Evolutionary conservation across 78 protist species (phyloP), one percentile per base, ranked within the genome.

Genomic region (Dictyostelium capitatum): DNA sequence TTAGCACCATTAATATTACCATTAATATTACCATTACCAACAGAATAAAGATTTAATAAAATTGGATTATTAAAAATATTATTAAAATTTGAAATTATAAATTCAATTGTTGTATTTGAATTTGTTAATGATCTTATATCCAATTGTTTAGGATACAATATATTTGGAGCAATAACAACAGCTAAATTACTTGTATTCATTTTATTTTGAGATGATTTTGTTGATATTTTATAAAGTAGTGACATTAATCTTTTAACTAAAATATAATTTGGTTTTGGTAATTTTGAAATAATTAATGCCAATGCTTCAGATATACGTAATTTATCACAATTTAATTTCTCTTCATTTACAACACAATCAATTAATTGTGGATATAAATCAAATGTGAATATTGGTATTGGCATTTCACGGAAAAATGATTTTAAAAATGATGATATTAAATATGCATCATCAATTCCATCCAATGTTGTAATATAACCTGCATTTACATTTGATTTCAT

Each of bases 101-200:
- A 87, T 46, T 87, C 93, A 19, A 87, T 28, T 9, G 93, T 64
- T 23, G 85, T 64, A 65, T 87, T 87, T 59, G 84, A 41, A 30
- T 87, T 62, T 47, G 84, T 64, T 20, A 87, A 75, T 1, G 93
- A 28, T 64, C 70, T 67, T 1, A 87, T 87, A 77, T 87, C 84
- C n/a, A 87, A 64, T 17, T 50, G 12, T n/a, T 72, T 65, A 12
- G 93, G 93, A 50, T 87, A 87, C 9, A 87, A 57, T 6, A 87
- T 79, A 64, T 87, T 87, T 46, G 93, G 93, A 4, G 93, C 93
- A 0, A 87, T 50, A 7, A 79, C 83, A 0, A 87, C 84, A 0
- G 93, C 83, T 9, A 87, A 53, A 37, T 87, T 87, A n/a, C 72
- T 48, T 10, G 93, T 37, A 15, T 77, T 87, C 93, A 87, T 87